A percentile compares a stretch with the other conserved stretches of the same genome.
These are phyloP conservation scores for Rutstroemia sp. DNA, from an alignment of 2,329 filamentous ascomycete genomes.

Conservation along the genomic window DNA sequence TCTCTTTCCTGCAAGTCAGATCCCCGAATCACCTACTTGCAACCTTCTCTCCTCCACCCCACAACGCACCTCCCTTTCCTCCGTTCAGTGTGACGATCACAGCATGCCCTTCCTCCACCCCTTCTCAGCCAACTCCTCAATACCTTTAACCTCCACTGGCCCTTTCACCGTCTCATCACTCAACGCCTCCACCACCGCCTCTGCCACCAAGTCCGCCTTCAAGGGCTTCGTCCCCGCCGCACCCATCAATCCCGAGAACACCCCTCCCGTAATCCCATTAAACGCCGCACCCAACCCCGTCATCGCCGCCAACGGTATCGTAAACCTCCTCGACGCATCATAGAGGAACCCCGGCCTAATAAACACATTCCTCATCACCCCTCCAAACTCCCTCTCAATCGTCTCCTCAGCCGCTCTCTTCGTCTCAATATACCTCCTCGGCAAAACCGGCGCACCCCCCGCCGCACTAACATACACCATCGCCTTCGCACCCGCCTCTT, in stretches of 20 bases:
- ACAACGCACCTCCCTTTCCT: too few relatives aligned
- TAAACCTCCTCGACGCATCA: slow-evolving; percentile 73
- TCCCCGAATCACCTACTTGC: too few relatives aligned
- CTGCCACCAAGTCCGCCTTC: slow-evolving; percentile 78
- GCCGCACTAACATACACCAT: slow-evolving; percentile 90
- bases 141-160: slow-evolving; percentile 67
- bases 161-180: slow-evolving; percentile 66
- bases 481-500: slow-evolving; percentile 52
- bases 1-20: too few relatives aligned
- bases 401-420: slow-evolving; percentile 84
- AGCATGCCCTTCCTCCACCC: slow-evolving; percentile 90
- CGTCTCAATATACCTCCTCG: slow-evolving; percentile 77
- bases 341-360: slow-evolving; percentile 84
- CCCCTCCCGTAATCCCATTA: slow-evolving; percentile 70
- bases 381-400: slow-evolving; percentile 67
- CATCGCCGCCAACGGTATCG: slow-evolving; percentile 74
- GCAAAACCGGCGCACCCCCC: slow-evolving; percentile 76
- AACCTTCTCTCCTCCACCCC: too few relatives aligned
- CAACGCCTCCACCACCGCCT: slow-evolving; percentile 84
- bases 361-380: slow-evolving; percentile 71
- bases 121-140: slow-evolving; percentile 73
- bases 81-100: slow-evolving; percentile 37
- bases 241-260: slow-evolving; percentile 70
- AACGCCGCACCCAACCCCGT: slow-evolving; percentile 68
- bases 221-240: slow-evolving; percentile 78